Percentiles rank a stretch among this genome's conserved stretches.
phyloP scores from a whole-genome alignment of 106 monocot genomes.

The Xerophyta viscosa region DNA sequence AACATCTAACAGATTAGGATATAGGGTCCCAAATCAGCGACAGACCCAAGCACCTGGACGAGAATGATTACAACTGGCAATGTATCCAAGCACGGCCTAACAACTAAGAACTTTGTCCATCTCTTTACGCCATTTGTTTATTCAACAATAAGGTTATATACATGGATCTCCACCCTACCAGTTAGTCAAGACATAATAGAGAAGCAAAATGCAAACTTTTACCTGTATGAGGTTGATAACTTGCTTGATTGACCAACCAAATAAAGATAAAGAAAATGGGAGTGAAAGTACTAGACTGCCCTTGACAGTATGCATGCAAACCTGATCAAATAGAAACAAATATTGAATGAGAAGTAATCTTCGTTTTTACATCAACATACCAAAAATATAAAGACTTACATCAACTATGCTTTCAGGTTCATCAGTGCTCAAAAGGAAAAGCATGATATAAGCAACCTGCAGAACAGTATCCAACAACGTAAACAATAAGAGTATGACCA shows the following conservation, averaged over 20 bases:
- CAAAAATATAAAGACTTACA: constrained; percentile 28
- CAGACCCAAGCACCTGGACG: no score
- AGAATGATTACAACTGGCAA: no score
- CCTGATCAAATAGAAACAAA: constrained; percentile 24
- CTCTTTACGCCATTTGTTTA: no score
- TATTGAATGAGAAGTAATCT: not conserved
- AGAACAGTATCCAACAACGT: constrained; percentile 6
- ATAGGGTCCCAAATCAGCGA: no score
- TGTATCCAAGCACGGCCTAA: no score
- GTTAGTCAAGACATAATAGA: not conserved
- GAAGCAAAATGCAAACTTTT: not conserved
- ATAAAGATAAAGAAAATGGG: constrained; percentile 33
- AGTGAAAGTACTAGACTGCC: constrained; percentile 28
- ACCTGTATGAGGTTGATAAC: constrained; percentile 90
- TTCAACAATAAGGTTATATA: no score
- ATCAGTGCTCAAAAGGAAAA: constrained; percentile 58
- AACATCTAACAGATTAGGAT: no score
- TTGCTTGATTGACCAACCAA: constrained; percentile 92
- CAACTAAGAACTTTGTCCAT: no score
- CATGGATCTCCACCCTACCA: not conserved
- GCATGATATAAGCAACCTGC: constrained; percentile 81
- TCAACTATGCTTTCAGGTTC: constrained; percentile 42
- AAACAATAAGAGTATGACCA: not conserved
- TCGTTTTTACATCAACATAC: not conserved
- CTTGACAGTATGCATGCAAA: constrained; percentile 31